Evolutionary conservation across 768 basidiomycete species (phyloP).

Genomic region (Suillus hirtellus): DNA sequence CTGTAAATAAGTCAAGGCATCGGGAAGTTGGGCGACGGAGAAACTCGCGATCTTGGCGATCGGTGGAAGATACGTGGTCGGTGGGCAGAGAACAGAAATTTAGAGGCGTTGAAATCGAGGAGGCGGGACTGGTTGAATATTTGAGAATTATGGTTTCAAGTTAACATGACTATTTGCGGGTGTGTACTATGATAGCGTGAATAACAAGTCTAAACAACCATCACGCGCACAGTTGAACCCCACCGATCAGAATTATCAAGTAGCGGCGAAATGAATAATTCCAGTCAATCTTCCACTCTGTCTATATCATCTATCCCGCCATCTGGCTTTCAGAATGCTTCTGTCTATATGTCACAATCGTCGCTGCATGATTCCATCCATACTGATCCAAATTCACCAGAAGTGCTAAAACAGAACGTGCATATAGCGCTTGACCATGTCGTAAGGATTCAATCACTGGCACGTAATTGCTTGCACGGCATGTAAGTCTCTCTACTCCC

Average conservation of each 20-base stretch:
- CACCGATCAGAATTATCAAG: not conserved
- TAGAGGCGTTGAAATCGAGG: not conserved
- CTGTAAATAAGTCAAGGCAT: constrained; percentile 51
- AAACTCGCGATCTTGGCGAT: constrained; percentile 44
- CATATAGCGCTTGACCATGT: constrained; percentile 50
- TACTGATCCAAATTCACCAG: constrained; percentile 58
- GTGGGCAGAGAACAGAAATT: constrained; percentile 31
- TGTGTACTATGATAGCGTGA: not conserved
- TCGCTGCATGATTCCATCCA: constrained; percentile 21
- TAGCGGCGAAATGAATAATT: constrained; percentile 17
- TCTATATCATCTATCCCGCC: constrained; percentile 22
- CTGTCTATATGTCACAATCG: constrained; percentile 32
- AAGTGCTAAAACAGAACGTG: constrained; percentile 61
- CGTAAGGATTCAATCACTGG: constrained; percentile 46
- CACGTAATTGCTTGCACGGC: constrained; percentile 47
- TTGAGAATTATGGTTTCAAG: not conserved
- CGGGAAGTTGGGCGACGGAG: constrained; percentile 40
- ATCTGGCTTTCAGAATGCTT: constrained; percentile 12
- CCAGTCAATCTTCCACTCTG: constrained; percentile 18
- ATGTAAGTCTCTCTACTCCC: constrained; percentile 44
- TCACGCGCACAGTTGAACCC: not conserved
- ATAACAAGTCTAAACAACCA: constrained; percentile 4
- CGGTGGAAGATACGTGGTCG: constrained; percentile 56
- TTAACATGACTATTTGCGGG: not conserved
- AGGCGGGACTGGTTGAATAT: not conserved